Percentiles rank a stretch among this genome's conserved stretches.
These are phyloP conservation scores for Aspergillus pseudonomiae DNA, from an alignment of 2,329 filamentous ascomycete species.

Conservation along the genomic window DNA sequence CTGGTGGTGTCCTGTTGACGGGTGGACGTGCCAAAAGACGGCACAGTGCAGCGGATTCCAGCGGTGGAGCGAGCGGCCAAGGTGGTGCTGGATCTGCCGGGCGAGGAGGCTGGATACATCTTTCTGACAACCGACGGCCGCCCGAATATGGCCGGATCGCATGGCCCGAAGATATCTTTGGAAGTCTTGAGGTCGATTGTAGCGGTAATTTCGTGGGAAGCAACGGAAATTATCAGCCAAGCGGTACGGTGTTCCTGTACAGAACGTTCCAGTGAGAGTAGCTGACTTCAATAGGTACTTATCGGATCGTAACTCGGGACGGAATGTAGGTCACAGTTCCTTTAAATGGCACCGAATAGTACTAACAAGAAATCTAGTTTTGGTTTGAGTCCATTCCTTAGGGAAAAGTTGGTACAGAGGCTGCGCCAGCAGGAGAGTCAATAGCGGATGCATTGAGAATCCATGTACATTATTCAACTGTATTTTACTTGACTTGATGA, in stretches of 20 bases:
- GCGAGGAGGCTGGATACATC: slow-evolving; percentile 64
- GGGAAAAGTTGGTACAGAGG: slow-evolving; percentile 53
- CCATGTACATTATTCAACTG: slow-evolving; percentile 16
- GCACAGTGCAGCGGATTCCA: slow-evolving; percentile 48
- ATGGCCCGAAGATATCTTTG: slow-evolving; percentile 68
- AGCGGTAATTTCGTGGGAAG: slow-evolving; percentile 59
- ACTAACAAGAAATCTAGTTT: slow-evolving; percentile 40
- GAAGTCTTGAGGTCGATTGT: slow-evolving; percentile 64
- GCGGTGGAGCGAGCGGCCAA: slow-evolving; percentile 61
- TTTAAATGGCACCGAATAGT: slow-evolving; percentile 1
- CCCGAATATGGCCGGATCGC: slow-evolving; percentile 67
- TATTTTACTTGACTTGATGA: slow-evolving; percentile 13
- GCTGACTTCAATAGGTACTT: slow-evolving; percentile 52
- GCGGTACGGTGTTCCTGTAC: slow-evolving; percentile 44
- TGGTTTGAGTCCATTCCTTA: slow-evolving; percentile 52
- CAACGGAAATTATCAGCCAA: slow-evolving; percentile 61
- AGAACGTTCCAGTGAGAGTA: background rate
- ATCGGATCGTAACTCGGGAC: slow-evolving; percentile 62
- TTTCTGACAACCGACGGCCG: slow-evolving; percentile 62
- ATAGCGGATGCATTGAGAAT: slow-evolving; percentile 6
- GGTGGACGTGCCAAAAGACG: slow-evolving; percentile 34
- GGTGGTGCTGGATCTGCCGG: slow-evolving; percentile 61
- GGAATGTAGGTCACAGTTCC: slow-evolving; percentile 54
- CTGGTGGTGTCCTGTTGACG: slow-evolving; percentile 53
- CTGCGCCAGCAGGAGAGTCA: slow-evolving; percentile 41